These are phyloP conservation scores for Sphagnum fallax DNA, from an alignment of 228 moss, liverwort and hornwort species.

Conservation along the genomic window DNA sequence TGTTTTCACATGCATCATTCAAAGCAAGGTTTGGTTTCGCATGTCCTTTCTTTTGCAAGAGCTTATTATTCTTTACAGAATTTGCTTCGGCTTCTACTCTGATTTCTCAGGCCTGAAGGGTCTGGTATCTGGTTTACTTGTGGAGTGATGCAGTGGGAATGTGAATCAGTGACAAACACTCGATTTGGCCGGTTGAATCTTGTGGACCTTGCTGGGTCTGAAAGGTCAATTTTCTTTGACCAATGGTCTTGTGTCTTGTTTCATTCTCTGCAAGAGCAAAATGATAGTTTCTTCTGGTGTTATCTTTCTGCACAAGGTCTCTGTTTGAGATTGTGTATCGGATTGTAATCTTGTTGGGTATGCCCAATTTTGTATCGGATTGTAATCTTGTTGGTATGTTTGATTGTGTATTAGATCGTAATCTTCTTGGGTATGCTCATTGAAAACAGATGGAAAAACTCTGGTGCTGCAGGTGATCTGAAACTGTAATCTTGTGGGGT, in stretches of 20 bases:
- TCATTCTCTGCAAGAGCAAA: too few relatives aligned
- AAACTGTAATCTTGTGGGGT: not conserved
- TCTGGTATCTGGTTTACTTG: not conserved
- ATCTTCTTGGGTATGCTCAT: not conserved
- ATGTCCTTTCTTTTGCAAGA: not conserved
- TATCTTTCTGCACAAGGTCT: not conserved
- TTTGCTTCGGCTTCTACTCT: not conserved
- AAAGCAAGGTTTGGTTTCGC: constrained; percentile 69
- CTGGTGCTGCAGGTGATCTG: constrained; percentile 83
- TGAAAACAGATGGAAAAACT: constrained; percentile 68
- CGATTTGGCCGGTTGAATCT: constrained; percentile 90
- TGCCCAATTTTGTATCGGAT: too few relatives aligned
- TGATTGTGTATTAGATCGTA: too few relatives aligned
- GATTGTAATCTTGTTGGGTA: too few relatives aligned
- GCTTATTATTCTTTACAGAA: not conserved
- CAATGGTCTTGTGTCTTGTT: not conserved
- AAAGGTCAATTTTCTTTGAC: constrained; percentile 39
- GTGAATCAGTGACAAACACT: constrained; percentile 70
- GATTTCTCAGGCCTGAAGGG: not conserved
- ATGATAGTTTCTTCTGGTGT: not conserved
- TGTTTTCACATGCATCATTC: constrained; percentile 95
- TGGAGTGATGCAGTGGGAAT: constrained; percentile 62
- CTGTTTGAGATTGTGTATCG: not conserved
- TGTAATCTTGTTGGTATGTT: too few relatives aligned
- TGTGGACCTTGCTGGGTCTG: constrained; percentile 97